Evolutionary conservation across 1,284 basidiomycete species (phyloP), one percentile per base, ranked within the genome.

Genomic region (Melampsora americana): DNA sequence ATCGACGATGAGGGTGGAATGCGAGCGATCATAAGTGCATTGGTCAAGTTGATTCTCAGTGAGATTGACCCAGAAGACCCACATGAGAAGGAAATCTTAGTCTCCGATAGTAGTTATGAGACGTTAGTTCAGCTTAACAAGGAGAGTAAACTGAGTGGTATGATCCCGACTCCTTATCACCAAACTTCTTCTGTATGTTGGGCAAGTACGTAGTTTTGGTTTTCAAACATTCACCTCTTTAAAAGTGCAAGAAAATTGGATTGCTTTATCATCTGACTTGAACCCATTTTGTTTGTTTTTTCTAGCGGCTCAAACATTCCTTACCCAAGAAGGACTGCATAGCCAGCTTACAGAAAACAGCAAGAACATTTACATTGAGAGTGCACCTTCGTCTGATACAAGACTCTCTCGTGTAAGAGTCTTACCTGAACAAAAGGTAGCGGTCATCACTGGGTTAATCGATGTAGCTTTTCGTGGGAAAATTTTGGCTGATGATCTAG

Each of bases 1-100:
- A 64, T 77, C 11, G 74, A 77, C 50, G 74, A 77, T 69, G 74
- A 77, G 32, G 74, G 74, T 23, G 74, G 66, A 2, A 77, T 69
- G 74, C 61, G 67, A 30, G 66, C 74, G 5, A 69, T 77, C 20
- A 53, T 77, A 42, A 69, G 62, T 53, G 67, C 44, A 42, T 59
- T 77, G 23, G 61, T 48, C n/a, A 65, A 59, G 42, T 35, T 77
- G 26, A 75, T 75, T 28, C 59, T 67, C 44, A 48, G 39, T 20
- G 73, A 75, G 23, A 32, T 48, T 26, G 32, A 59, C 30, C 46
- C 9, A 26, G 64, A 42, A 26, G 56, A 75, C 3, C 61, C 30
- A 23, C 18, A 64, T 23, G 20, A 28, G 30, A 53, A 39, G 9
- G 46, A 32, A 32, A 42, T 75, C 18, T 59, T 75, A 16, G 48